Evolutionary conservation across 306 rosid species (phyloP).

Genomic region (Rubus parviflorus): DNA sequence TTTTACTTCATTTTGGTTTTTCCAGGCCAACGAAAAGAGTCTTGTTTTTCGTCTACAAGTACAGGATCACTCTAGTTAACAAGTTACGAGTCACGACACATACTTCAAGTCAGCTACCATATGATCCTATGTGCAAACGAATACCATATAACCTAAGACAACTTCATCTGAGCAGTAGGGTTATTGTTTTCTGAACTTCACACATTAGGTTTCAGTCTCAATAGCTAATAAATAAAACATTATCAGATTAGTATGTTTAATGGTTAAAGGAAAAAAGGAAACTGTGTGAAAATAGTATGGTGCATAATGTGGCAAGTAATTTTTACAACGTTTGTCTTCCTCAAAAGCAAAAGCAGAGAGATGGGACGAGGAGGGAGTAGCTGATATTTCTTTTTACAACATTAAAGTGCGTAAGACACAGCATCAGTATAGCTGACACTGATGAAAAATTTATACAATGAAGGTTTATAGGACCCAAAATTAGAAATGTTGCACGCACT

Average conservation of each 20-base stretch:
- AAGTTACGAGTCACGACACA: background rate
- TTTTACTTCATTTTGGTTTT: background rate
- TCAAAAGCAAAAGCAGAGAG: background rate
- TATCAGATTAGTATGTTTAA: too few species aligned
- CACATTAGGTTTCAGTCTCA: background rate
- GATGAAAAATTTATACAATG: background rate
- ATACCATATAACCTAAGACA: too few species aligned
- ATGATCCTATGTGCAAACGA: background rate
- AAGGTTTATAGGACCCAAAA: background rate
- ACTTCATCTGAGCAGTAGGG: background rate
- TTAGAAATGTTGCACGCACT: background rate
- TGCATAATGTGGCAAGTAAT: background rate
- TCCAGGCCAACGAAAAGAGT: background rate
- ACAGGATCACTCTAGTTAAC: background rate
- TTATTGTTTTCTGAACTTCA: background rate
- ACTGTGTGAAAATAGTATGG: background rate
- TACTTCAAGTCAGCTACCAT: background rate
- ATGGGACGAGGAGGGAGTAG: background rate
- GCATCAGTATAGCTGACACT: background rate
- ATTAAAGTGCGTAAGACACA: background rate
- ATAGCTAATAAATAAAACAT: background rate
- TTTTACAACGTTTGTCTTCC: background rate
- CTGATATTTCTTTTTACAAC: background rate
- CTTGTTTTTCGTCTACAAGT: background rate
- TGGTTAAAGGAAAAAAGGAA: background rate